phyloP scores from a whole-genome alignment of 768 basidiomycete species.

The Polyporus arcularius region DNA sequence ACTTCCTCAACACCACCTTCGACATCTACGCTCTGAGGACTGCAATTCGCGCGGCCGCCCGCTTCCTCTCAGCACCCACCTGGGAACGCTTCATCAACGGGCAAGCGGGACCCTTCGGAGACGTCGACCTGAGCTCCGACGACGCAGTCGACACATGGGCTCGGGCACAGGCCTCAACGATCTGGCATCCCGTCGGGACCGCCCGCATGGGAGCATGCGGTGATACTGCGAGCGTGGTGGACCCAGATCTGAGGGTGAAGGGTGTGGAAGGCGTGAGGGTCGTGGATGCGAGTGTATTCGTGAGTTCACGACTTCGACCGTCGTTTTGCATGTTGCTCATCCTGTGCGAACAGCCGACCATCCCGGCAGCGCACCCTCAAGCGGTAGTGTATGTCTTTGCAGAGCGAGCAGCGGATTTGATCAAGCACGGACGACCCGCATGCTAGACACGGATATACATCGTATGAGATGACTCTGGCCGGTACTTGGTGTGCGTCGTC shows the following conservation, averaged over 20 bases:
- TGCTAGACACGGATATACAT: not conserved
- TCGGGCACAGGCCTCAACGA: conserved; percentile 18
- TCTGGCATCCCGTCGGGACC: conserved; percentile 35
- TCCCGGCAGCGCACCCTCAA: conserved; percentile 22
- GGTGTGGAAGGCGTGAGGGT: conserved; percentile 44
- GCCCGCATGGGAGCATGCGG: conserved; percentile 42
- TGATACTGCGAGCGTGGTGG: conserved; percentile 39
- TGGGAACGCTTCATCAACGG: conserved; percentile 15
- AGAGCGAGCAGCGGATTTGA: conserved; percentile 27
- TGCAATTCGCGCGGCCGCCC: conserved; percentile 3
- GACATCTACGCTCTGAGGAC: conserved; percentile 32
- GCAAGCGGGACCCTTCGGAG: not conserved
- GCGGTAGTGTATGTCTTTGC: conserved; percentile 26
- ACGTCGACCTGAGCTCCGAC: conserved; percentile 10
- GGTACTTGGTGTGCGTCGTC: no score
- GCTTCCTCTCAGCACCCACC: conserved; percentile 11
- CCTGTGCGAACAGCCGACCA: conserved; percentile 15
- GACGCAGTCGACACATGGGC: conserved; percentile 22
- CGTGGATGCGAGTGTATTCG: conserved; percentile 20
- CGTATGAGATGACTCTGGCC: no score
- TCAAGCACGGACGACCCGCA: conserved; percentile 13
- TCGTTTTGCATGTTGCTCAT: not conserved
- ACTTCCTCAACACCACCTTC: conserved; percentile 24
- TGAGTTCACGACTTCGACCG: conserved; percentile 1
- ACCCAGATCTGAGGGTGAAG: conserved; percentile 43